A percentile compares a stretch with the other conserved stretches of the same genome.
Evolutionary conservation across 2,329 filamentous ascomycete genomes (phyloP).

Genomic region (Alternaria incomplexa): DNA sequence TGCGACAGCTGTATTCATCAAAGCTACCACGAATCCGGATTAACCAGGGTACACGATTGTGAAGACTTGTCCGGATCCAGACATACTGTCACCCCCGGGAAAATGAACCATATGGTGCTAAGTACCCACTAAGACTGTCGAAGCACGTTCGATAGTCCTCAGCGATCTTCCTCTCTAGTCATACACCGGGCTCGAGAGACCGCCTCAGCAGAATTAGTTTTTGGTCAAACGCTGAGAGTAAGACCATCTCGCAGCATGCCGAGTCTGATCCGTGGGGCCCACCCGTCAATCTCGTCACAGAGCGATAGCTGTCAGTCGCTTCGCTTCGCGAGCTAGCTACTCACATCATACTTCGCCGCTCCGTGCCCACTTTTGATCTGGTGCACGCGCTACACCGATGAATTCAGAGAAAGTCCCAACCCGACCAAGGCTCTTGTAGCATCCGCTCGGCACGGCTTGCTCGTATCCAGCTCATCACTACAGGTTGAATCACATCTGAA

Average conservation of each 20-base stretch:
- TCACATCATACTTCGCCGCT: constrained; percentile 7
- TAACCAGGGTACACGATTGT: background rate
- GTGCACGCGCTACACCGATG: background rate
- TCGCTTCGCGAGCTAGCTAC: constrained; percentile 1
- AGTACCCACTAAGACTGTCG: background rate
- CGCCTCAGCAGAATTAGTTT: background rate
- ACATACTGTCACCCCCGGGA: background rate
- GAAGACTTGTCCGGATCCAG: background rate
- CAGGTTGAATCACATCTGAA: background rate
- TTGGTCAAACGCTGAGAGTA: background rate
- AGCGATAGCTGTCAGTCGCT: background rate
- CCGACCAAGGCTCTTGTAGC: background rate
- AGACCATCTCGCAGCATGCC: background rate
- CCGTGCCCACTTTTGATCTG: background rate
- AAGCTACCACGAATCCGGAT: background rate
- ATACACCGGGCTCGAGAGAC: background rate
- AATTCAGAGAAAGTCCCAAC: background rate
- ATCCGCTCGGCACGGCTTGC: background rate
- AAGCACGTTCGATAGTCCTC: background rate
- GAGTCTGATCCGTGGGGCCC: background rate
- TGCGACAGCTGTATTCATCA: background rate
- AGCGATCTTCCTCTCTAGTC: background rate
- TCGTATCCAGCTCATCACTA: background rate
- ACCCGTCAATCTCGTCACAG: background rate
- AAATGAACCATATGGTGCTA: background rate